Percentiles rank a stretch among this genome's conserved stretches.
These are phyloP conservation scores for Fusarium sp. DNA, from an alignment of 2,329 filamentous ascomycete species.

Conservation along the genomic window DNA sequence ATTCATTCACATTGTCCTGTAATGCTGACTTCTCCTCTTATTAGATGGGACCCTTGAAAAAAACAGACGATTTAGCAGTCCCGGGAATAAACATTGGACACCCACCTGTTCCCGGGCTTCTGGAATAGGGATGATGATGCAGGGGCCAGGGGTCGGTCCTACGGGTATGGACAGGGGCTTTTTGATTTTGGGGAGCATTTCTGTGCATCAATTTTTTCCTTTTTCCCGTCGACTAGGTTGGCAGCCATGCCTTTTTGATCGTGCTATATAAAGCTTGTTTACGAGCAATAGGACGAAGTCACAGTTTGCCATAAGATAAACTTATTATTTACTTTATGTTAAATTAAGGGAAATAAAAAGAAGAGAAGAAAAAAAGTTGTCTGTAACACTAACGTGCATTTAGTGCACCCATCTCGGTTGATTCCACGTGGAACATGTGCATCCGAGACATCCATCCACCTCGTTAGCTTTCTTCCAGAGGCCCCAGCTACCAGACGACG, in stretches of 20 bases:
- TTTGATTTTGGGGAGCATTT: conserved; percentile 1
- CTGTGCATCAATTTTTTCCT: neutral
- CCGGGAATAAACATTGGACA: conserved; percentile 33
- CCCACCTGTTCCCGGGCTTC: conserved; percentile 21
- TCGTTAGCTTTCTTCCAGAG: neutral
- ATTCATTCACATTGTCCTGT: neutral
- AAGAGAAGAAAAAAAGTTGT: neutral
- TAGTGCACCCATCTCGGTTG: conserved; percentile 28
- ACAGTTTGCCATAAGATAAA: neutral
- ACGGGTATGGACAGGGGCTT: conserved; percentile 15
- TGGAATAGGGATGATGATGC: conserved; percentile 11
- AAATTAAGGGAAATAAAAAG: no score
- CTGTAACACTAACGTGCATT: conserved; percentile 12
- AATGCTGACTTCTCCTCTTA: neutral
- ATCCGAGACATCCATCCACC: conserved; percentile 34
- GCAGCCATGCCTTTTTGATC: conserved; percentile 1
- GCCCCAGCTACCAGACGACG: neutral
- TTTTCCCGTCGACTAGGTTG: neutral
- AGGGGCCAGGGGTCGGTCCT: conserved; percentile 24
- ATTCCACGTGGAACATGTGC: conserved; percentile 39
- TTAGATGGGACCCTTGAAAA: conserved; percentile 7
- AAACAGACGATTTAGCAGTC: conserved; percentile 6
- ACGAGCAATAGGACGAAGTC: no score
- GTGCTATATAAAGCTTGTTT: neutral
- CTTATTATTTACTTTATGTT: no score